Base-by-base conservation (phyloP, 2,329 filamentous ascomycete species). In the Plenodomus tracheiphilus region DNA sequence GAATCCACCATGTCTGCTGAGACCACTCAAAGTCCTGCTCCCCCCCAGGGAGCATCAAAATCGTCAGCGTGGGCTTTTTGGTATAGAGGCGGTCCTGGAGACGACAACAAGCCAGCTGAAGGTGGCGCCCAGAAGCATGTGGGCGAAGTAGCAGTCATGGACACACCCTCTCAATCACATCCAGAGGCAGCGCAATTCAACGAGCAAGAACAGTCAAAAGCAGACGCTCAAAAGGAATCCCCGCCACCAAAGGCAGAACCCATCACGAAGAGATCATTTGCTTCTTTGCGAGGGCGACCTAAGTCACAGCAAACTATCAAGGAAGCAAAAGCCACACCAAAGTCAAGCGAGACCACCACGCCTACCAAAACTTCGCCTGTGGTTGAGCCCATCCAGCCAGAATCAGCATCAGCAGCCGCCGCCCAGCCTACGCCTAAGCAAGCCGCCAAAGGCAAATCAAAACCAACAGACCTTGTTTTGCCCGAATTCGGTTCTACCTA, bases 1-100 rank as follows among this genome's bases (percentile, higher is more conserved):
- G 54, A 56, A 8, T 35, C 47, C 4, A 44, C 53, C n/a, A 51
- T 46, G 9, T 45, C 56, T 17, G 37, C 41, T 9, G 51, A 62
- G 18, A 40, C 39, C 18, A 17, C 39, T 18, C 41, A 45, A 17
- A 36, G 49, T 13, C 54, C 46, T 34, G 55, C 43, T 40, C 28
- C 41, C 7, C 2, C 58, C 2, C 70, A 74, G 1, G 71, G 75
- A 5, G 75, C 81, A 54, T 62, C 71, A 62, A 79, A 58, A 60
- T 74, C 54, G 69, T 87, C 88, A 0, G 88, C 86, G 0, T 93
- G 89, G 89, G 88, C 86, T 0, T 92, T 93, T 58, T 93, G 88
- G 88, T 90, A 86, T 13, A 82, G 80, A 39, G 84, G 86, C 3
- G 72, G 71, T 47, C 56, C 74, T 64, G 30, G 81, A 78, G 61